These are phyloP conservation scores for Rhipidocladum racemiflorum DNA, from an alignment of 176 grass and related monocot genomes.

Conservation along the genomic window DNA sequence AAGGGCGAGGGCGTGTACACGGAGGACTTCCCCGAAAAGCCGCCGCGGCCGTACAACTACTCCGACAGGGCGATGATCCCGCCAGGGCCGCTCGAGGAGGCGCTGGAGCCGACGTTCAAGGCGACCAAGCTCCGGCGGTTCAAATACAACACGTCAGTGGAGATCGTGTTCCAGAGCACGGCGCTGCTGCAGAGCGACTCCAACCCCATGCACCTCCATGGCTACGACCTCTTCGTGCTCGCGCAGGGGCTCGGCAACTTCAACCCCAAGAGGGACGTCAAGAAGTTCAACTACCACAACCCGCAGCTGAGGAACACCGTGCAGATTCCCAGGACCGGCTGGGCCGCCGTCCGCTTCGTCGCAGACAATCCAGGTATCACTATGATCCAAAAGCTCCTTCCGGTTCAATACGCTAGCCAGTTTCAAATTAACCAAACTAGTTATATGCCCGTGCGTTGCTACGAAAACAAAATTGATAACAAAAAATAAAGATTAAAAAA, in stretches of 20 bases:
- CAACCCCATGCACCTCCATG: slow-evolving; percentile 75
- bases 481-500: no score
- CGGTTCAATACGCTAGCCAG: not conserved
- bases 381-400: not conserved
- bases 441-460: no score
- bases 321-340: slow-evolving; percentile 37
- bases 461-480: no score
- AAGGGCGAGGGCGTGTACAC: slow-evolving; percentile 2
- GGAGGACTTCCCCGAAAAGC: slow-evolving; percentile 22
- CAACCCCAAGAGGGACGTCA: slow-evolving; percentile 39
- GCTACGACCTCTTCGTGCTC: slow-evolving; percentile 52
- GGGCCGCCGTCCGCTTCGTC: slow-evolving; percentile 42
- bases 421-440: no score
- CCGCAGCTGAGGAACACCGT: slow-evolving; percentile 43
- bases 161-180: slow-evolving; percentile 69
- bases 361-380: slow-evolving; percentile 48
- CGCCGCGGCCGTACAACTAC: slow-evolving; percentile 55
- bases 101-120: slow-evolving; percentile 26
- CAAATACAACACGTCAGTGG: slow-evolving; percentile 36
- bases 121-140: slow-evolving; percentile 45
- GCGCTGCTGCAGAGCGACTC: slow-evolving; percentile 47
- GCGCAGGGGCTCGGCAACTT: slow-evolving; percentile 52
- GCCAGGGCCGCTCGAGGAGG: not conserved
- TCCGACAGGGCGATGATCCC: slow-evolving; percentile 12
- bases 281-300: slow-evolving; percentile 53